Conservation (phyloP, 306 rosid genomes). For the Rosa chinensis region DNA sequence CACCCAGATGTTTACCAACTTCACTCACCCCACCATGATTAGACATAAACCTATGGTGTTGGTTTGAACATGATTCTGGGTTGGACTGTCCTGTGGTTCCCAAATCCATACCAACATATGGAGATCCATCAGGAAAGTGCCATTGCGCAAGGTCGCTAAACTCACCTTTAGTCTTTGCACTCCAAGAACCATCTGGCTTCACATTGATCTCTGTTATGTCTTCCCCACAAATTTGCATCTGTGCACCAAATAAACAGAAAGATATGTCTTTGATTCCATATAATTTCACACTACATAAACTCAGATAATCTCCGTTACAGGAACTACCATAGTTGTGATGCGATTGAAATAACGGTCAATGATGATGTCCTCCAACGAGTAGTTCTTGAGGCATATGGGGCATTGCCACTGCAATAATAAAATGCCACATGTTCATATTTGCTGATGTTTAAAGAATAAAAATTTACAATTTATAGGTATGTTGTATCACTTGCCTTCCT, state of each 20-base stretch:
- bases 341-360: slow-evolving; percentile 27
- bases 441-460: not conserved
- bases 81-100: slow-evolving; percentile 15
- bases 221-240: slow-evolving; percentile 27
- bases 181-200: slow-evolving; percentile 30
- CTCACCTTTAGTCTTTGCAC: slow-evolving; percentile 22
- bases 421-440: not conserved
- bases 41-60: not conserved
- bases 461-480: not conserved
- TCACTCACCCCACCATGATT: not conserved
- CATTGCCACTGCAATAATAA: slow-evolving; percentile 29
- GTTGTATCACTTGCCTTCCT: slow-evolving; percentile 25
- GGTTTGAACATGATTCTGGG: slow-evolving; percentile 5
- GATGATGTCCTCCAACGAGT: slow-evolving; percentile 25
- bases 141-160: slow-evolving; percentile 22
- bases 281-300: slow-evolving; percentile 6
- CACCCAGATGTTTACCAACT: slow-evolving; percentile 1
- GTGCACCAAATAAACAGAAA: slow-evolving; percentile 9
- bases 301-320: slow-evolving; percentile 5
- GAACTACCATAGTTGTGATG: slow-evolving; percentile 26
- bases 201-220: slow-evolving; percentile 28
- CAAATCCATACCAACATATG: slow-evolving; percentile 2
- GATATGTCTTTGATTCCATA: not conserved
- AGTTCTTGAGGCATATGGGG: slow-evolving; percentile 28
- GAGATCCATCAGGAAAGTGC: slow-evolving; percentile 27